Percentiles rank a stretch among this genome's conserved stretches.
Conservation (phyloP, 2,329 filamentous ascomycete species). For the Zalaria sp. region DNA sequence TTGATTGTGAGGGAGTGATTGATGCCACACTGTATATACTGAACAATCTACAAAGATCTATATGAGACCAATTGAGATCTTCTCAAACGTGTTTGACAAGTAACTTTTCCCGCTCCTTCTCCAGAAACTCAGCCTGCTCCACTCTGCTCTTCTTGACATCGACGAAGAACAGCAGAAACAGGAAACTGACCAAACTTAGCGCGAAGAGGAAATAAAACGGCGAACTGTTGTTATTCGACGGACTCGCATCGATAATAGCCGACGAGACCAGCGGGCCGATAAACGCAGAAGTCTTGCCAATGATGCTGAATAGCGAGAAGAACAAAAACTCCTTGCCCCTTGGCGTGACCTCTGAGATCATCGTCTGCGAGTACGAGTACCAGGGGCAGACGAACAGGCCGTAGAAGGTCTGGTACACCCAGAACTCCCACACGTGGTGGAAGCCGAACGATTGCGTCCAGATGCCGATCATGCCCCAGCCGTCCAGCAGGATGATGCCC, state of each 20-base stretch:
- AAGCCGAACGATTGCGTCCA: slow-evolving; percentile 40
- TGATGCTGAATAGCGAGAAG: slow-evolving; percentile 54
- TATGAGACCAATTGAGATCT: no score
- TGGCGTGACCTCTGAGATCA: slow-evolving; percentile 57
- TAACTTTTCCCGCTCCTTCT: slow-evolving; percentile 10
- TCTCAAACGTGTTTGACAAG: no score
- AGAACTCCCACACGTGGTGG: slow-evolving; percentile 40
- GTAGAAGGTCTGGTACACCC: slow-evolving; percentile 41
- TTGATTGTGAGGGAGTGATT: slow-evolving; percentile 32
- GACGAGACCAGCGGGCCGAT: slow-evolving; percentile 55
- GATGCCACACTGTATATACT: background rate
- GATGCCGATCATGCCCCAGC: slow-evolving; percentile 46
- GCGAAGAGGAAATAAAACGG: slow-evolving; percentile 55
- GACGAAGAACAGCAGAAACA: slow-evolving; percentile 39
- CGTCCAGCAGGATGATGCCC: slow-evolving; percentile 45
- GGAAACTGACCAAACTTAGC: slow-evolving; percentile 41
- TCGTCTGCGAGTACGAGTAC: slow-evolving; percentile 58
- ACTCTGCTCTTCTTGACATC: slow-evolving; percentile 46
- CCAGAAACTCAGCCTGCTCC: slow-evolving; percentile 45
- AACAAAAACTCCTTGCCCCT: slow-evolving; percentile 56
- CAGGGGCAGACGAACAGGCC: slow-evolving; percentile 54
- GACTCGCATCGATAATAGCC: slow-evolving; percentile 51
- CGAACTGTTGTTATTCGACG: slow-evolving; percentile 42
- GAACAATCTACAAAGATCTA: background rate
- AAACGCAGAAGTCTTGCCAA: slow-evolving; percentile 54